phyloP scores from a whole-genome alignment of 2,329 filamentous ascomycete genomes.

The Alternaria sp. region DNA sequence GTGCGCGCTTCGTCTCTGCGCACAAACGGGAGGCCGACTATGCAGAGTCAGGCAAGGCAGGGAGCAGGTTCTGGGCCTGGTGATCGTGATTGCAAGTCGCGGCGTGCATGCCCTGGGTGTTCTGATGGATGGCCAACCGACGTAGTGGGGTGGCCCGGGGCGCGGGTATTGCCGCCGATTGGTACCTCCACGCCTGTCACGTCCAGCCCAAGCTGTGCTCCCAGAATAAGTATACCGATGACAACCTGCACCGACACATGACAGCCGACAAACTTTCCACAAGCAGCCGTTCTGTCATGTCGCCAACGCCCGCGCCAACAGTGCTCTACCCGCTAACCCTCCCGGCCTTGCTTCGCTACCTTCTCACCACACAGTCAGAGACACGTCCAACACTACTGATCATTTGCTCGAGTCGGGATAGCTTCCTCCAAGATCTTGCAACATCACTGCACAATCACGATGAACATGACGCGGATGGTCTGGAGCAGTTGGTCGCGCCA shows the following conservation, averaged over 20 bases:
- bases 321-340: constrained; percentile 50
- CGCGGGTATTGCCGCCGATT: constrained; percentile 14
- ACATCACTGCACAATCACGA: constrained; percentile 51
- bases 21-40: constrained; percentile 28
- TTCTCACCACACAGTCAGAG: constrained; percentile 58
- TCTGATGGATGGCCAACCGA: constrained; percentile 11
- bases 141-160: constrained; percentile 13
- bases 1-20: constrained; percentile 12
- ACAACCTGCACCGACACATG: constrained; percentile 12
- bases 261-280: constrained; percentile 1
- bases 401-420: constrained; percentile 69
- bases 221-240: constrained; percentile 9
- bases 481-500: constrained; percentile 60
- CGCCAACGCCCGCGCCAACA: constrained; percentile 31
- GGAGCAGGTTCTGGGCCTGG: constrained; percentile 20
- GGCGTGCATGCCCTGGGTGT: constrained; percentile 22
- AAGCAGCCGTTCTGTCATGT: constrained; percentile 17
- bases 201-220: not conserved
- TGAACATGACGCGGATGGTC: constrained; percentile 11
- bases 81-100: constrained; percentile 33
- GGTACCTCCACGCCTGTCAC: not conserved
- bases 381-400: constrained; percentile 71
- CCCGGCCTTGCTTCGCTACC: constrained; percentile 64
- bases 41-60: constrained; percentile 32
- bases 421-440: constrained; percentile 68